Evolutionary conservation across 768 basidiomycete genomes (phyloP), one percentile per base, ranked within the genome.

Genomic region (Tylopilus cervinicoccineus): DNA sequence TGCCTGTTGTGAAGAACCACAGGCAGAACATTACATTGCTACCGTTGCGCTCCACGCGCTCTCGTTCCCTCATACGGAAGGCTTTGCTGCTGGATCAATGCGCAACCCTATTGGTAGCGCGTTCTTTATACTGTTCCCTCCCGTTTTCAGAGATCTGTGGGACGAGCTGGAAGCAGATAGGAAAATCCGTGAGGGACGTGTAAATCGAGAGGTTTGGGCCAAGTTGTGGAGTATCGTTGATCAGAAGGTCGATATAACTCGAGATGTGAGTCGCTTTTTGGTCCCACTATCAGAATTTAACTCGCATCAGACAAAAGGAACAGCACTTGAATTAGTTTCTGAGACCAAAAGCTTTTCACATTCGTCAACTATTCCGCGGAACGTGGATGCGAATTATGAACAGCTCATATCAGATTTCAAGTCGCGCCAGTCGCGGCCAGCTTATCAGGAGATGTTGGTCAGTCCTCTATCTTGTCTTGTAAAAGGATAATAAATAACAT

Each of bases 11-110:
- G 80, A 88, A 52, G 76, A 80, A 47, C 58, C 61, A 0, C 93
- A 97, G 63, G 93, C 95, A 20, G 89, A 90, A 65, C 84, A 97
- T 58, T 99, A 92, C 61, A 78, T 95, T 42, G 80, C 95, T 5
- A 88, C 87, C 16, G 68, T 94, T 40, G 93, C 92, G 4, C 72
- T 97, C 28, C 90, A 95, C 64, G 76, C 80, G 4, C 69, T 97
- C 27, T 81, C 80, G 11, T 90, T 83, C 57, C 80, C 83, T 14
- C 48, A 65, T 2, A 75, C 75, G 0, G 77, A 78, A 43, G 86
- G 86, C 8, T 91, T 91, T 65, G 75, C 79, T 10, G 65, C 76
- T 3, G 75, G 76, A n/a, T 65, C 64, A 5, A 68, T 75, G 27
- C 65, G 68, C 11, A 72, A 73, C 32, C 68, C 76, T 38, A 71